Evolutionary conservation across 192 early-diverging fungal species (phyloP).

Genomic region (Coemansia sp.): DNA sequence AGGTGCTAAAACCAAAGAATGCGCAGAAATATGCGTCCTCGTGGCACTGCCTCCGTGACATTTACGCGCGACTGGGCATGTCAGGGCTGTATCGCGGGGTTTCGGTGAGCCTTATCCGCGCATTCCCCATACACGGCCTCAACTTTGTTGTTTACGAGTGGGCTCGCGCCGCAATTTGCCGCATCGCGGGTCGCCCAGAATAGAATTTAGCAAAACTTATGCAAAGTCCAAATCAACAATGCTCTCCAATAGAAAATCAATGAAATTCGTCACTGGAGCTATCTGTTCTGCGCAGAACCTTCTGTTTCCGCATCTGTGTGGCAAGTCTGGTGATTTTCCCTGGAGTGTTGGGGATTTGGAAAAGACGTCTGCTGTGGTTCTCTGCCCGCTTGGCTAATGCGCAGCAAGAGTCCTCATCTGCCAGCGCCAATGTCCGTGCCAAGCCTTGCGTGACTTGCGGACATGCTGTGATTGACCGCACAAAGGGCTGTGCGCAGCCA

Average conservation of each 20-base stretch:
- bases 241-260: neutral
- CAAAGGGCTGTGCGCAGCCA: neutral
- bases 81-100: slow-evolving; percentile 71
- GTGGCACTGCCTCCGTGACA: slow-evolving; percentile 54
- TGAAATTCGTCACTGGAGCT: neutral
- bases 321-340: slow-evolving; percentile 5
- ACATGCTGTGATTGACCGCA: neutral
- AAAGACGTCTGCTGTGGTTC: neutral
- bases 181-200: slow-evolving; percentile 28
- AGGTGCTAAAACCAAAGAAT: slow-evolving; percentile 57
- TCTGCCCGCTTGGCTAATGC: neutral
- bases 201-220: neutral
- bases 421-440: slow-evolving; percentile 7
- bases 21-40: slow-evolving; percentile 48
- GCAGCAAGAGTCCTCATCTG: slow-evolving; percentile 2
- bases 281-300: slow-evolving; percentile 3
- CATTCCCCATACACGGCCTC: slow-evolving; percentile 78
- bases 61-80: slow-evolving; percentile 57
- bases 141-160: slow-evolving; percentile 81
- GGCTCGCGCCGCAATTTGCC: slow-evolving; percentile 46
- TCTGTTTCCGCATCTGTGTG: slow-evolving; percentile 8
- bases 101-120: slow-evolving; percentile 70
- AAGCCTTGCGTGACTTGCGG: slow-evolving; percentile 14
- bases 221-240: neutral
- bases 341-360: neutral